Evolutionary conservation across 176 grass and related monocot species (phyloP), one percentile per base, ranked within the genome.

Genomic region (Tuctoria greenei): DNA sequence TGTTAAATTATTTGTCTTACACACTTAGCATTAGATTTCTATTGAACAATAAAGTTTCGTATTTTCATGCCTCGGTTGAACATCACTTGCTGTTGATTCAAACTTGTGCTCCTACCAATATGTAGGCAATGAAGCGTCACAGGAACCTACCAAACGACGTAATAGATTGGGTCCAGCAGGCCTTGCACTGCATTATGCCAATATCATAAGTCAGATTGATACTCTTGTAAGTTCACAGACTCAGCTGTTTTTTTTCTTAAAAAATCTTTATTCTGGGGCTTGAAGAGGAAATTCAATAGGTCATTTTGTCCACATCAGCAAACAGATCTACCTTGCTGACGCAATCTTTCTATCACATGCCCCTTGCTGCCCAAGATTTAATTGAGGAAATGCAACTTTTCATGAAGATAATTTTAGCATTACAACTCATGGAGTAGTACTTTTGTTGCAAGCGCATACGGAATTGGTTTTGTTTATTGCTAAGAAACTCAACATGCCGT

Each of bases 161-260:
- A 85, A 86, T 78, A 92, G 91, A 90, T 86, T 99, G 87, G 95
- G 95, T 46, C 95, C 91, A 76, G 87, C 87, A 13, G 95, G 95
- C 25, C 95, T 99, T 71, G 91, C 95, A 26, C 67, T 95, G 69
- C 95, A 99, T 80, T 99, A 99, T 88, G 95, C 95, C 72, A 99
- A 99, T 92, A 92, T 99, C 78, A 92, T 99, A 82, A 84, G 76
- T 88, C 95, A 99, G 73, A 90, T 99, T 4, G 88, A 95, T 80
- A 92, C 85, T 66, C 86, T 99, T 77, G 95, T 99, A 89, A 92
- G 87, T 86, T 87, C 63, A 73, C 74, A 64, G 4, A 27, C 12
- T 79, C 35, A 44, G 58, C 16, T 44, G 36, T 68, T 37, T 72
- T 74, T 25, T 79, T 35, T 31, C 3, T 2, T 2, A 31, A 10